Evolutionary conservation across 257 asterid species (phyloP).

Genomic region (Nicotiana attenuata): DNA sequence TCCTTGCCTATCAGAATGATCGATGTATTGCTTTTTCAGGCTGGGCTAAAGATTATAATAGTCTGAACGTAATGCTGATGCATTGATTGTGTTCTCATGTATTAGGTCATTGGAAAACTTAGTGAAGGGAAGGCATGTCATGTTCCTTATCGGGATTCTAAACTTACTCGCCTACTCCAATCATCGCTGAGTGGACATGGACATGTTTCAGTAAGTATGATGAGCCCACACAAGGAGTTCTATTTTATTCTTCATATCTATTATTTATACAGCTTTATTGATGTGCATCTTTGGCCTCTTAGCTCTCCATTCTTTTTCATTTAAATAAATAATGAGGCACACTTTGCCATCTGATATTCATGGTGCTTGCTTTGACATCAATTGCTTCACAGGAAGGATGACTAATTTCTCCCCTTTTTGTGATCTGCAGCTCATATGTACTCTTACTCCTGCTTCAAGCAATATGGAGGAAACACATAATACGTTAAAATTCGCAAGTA

Average conservation of each 20-base stretch:
- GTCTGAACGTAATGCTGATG: background rate
- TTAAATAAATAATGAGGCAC: background rate
- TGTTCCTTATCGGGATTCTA: conserved; percentile 96
- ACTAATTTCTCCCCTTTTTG: conserved; percentile 13
- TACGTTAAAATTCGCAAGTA: conserved; percentile 95
- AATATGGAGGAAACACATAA: conserved; percentile 98
- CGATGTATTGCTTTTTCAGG: background rate
- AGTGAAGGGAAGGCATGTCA: conserved; percentile 98
- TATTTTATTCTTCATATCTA: background rate
- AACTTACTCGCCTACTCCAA: conserved; percentile 92
- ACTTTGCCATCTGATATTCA: background rate
- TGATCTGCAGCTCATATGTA: conserved; percentile 77
- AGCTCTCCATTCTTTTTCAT: background rate
- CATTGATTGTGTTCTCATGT: conserved; percentile 10
- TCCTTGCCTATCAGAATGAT: background rate
- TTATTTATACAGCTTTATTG: background rate
- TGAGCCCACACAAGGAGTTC: background rate
- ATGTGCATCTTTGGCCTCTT: background rate
- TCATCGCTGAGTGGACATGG: conserved; percentile 99
- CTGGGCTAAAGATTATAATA: background rate
- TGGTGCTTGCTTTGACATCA: background rate
- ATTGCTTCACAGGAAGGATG: background rate
- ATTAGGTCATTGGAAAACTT: conserved; percentile 92
- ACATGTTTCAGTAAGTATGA: conserved; percentile 84
- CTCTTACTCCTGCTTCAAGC: conserved; percentile 98